A percentile compares a stretch with the other conserved stretches of the same genome.
Conservation (phyloP, 306 rosid genomes). For the Glycine latifolia region DNA sequence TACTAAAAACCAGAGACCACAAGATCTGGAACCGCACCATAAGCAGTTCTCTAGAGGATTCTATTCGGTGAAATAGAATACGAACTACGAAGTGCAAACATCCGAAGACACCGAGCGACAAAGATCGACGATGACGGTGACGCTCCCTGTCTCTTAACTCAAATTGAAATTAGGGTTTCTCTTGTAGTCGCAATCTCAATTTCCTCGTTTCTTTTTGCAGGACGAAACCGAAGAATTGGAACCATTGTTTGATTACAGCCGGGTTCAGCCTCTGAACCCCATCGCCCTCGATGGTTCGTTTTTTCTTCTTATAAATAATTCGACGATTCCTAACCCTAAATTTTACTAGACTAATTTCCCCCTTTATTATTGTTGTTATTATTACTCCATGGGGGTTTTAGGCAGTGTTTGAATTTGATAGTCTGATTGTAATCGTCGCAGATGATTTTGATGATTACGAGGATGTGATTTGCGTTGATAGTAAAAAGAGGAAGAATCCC, state of each 20-base stretch:
- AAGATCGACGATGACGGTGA: constrained; percentile 19
- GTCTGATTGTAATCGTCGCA: constrained; percentile 33
- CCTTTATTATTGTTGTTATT: background rate
- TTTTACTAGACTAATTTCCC: background rate
- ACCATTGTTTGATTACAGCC: constrained; percentile 85
- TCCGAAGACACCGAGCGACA: background rate
- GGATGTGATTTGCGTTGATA: constrained; percentile 38
- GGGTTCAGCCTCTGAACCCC: constrained; percentile 71
- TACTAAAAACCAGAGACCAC: background rate
- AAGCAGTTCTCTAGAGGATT: background rate
- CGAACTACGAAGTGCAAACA: background rate
- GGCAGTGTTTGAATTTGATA: constrained; percentile 2
- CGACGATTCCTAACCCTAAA: background rate
- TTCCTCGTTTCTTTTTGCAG: constrained; percentile 48
- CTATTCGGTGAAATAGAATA: constrained; percentile 5
- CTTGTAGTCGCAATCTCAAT: background rate
- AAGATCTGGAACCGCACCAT: background rate
- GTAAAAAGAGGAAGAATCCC: constrained; percentile 58
- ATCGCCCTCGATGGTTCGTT: constrained; percentile 64
- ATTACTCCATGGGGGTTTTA: too few species aligned
- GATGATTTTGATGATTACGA: constrained; percentile 61
- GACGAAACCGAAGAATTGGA: constrained; percentile 78
- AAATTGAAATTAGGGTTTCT: constrained; percentile 43
- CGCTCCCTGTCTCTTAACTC: background rate
- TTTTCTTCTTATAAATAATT: background rate